phyloP scores from a whole-genome alignment of 371 early-diverging fungal genomes.

The Nosema bombycis region DNA sequence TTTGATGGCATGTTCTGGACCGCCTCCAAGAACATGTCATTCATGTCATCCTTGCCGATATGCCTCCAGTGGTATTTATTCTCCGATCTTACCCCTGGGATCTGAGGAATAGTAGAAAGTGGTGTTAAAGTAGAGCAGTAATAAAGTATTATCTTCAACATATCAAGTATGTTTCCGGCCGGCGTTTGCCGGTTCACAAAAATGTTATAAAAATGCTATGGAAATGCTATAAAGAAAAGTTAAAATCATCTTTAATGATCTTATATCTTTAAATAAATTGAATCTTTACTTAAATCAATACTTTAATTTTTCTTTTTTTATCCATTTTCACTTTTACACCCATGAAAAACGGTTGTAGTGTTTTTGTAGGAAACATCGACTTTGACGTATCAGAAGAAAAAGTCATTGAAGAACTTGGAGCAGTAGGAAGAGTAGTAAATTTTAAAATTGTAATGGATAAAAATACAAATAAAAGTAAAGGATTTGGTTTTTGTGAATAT shows the following conservation, averaged over 20 bases:
- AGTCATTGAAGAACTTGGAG: conserved; percentile 64
- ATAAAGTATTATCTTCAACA: too few species aligned
- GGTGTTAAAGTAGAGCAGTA: neutral
- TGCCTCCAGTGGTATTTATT: too few species aligned
- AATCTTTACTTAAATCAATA: too few species aligned
- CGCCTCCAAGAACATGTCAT: too few species aligned
- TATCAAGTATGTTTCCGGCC: too few species aligned
- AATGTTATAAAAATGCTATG: neutral
- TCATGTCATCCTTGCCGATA: too few species aligned
- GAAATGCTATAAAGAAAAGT: neutral
- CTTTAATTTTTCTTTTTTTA: too few species aligned
- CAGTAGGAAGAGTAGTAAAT: conserved; percentile 65
- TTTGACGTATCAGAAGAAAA: conserved; percentile 65
- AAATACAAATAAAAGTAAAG: conserved; percentile 65
- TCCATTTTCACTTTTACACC: conserved; percentile 12
- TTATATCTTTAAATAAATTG: too few species aligned
- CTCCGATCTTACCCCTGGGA: too few species aligned
- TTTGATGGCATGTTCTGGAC: too few species aligned
- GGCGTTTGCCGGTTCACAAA: too few species aligned
- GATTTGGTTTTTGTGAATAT: conserved; percentile 67
- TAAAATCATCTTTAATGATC: neutral
- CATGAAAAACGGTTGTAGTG: conserved; percentile 65
- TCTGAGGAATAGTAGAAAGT: neutral
- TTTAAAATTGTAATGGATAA: conserved; percentile 65
- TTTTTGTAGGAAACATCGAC: conserved; percentile 67